phyloP scores from a whole-genome alignment of 768 basidiomycete genomes.

The Exidia glandulosa region DNA sequence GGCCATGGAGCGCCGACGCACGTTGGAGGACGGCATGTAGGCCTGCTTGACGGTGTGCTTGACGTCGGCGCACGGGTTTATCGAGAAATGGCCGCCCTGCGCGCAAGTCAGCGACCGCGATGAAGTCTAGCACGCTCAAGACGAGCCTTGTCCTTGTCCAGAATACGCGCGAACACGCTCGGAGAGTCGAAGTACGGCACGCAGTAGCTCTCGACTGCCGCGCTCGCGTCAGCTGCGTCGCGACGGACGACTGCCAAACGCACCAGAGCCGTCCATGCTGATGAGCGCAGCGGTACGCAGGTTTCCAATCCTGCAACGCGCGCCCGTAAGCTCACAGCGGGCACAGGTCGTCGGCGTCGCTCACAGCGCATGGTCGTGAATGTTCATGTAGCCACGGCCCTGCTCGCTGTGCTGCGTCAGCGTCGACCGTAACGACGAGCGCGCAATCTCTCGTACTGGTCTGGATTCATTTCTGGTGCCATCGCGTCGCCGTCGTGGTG shows the following conservation, averaged over 20 bases:
- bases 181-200: conserved; percentile 91
- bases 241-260: conserved; percentile 6
- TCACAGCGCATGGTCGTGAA: conserved; percentile 73
- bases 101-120: background rate
- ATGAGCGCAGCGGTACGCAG: conserved; percentile 73
- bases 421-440: background rate
- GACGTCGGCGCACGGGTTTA: conserved; percentile 46
- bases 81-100: conserved; percentile 84
- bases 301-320: conserved; percentile 57
- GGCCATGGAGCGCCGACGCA: conserved; percentile 20
- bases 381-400: conserved; percentile 58
- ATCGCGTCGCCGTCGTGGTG: no score
- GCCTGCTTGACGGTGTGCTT: conserved; percentile 70
- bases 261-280: conserved; percentile 74
- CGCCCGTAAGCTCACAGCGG: conserved; percentile 1
- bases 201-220: conserved; percentile 80
- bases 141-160: conserved; percentile 65
- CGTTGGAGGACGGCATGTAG: conserved; percentile 74
- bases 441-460: background rate
- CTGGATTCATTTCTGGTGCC: background rate
- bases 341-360: conserved; percentile 14
- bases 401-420: conserved; percentile 9
- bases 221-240: background rate
- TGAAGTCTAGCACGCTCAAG: conserved; percentile 1
- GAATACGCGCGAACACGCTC: conserved; percentile 79